Evolutionary conservation across 495 filamentous ascomycete species (phyloP).

Genomic region (Chaetomium cochliodes): DNA sequence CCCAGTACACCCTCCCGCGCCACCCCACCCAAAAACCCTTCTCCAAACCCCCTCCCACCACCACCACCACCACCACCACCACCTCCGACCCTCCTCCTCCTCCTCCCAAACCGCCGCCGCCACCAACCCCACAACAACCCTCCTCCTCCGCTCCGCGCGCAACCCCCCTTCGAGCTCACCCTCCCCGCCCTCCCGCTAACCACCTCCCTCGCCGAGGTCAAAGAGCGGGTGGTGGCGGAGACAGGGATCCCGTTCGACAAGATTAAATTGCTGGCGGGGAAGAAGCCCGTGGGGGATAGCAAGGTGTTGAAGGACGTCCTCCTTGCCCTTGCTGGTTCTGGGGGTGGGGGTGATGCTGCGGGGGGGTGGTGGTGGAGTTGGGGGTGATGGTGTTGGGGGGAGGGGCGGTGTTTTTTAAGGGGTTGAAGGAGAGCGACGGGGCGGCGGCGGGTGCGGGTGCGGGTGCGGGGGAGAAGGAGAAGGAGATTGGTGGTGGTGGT

Average conservation of each 20-base stretch:
- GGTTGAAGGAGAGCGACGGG: neutral
- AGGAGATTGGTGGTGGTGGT: neutral
- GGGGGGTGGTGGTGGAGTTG: slow-evolving; percentile 61
- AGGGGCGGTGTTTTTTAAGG: slow-evolving; percentile 32
- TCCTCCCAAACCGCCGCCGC: slow-evolving; percentile 27
- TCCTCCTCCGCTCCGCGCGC: slow-evolving; percentile 71
- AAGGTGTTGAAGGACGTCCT: slow-evolving; percentile 64
- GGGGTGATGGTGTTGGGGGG: slow-evolving; percentile 84
- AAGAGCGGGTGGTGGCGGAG: slow-evolving; percentile 55
- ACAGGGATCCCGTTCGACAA: slow-evolving; percentile 60
- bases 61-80: neutral
- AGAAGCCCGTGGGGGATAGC: slow-evolving; percentile 74
- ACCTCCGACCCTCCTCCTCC: neutral
- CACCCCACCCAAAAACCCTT: slow-evolving; percentile 35
- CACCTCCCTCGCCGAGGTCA: slow-evolving; percentile 67
- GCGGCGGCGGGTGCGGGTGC: too few relatives aligned
- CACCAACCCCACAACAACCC: slow-evolving; percentile 43
- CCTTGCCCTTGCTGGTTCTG: slow-evolving; percentile 34
- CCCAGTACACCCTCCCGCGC: slow-evolving; percentile 49
- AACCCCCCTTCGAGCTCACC: slow-evolving; percentile 64
- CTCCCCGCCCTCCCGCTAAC: slow-evolving; percentile 58
- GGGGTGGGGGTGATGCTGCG: too few relatives aligned
- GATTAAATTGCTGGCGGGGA: slow-evolving; percentile 77
- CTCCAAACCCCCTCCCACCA: slow-evolving; percentile 13
- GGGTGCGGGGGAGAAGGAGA: neutral